phyloP scores from a whole-genome alignment of 2,329 filamentous ascomycete species.

The Calonectria pseudoturangicola region DNA sequence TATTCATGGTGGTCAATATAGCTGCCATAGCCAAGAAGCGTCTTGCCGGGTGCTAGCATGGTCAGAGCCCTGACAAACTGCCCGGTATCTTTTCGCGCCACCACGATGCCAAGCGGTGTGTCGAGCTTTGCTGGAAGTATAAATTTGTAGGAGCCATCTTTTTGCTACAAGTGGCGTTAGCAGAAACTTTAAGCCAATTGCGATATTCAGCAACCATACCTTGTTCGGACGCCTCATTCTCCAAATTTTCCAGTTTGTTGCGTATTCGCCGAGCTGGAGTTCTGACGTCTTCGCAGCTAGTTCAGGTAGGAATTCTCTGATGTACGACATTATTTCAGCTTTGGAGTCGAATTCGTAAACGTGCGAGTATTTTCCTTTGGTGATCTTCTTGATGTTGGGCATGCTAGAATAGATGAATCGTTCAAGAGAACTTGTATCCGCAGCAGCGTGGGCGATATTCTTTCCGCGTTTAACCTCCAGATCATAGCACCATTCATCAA shows the following conservation, averaged over 20 bases:
- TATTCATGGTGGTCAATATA: not conserved
- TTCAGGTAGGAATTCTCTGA: not conserved
- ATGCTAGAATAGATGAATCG: constrained; percentile 2
- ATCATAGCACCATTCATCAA: constrained; percentile 2
- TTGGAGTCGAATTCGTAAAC: constrained; percentile 1
- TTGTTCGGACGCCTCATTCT: constrained; percentile 12
- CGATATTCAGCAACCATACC: not conserved
- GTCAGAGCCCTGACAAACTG: constrained; percentile 4
- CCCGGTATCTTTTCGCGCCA: not conserved
- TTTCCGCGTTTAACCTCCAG: not conserved
- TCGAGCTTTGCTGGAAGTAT: not conserved
- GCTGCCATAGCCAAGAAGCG: constrained; percentile 10
- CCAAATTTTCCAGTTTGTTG: constrained; percentile 15
- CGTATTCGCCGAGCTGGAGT: not conserved
- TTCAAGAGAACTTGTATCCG: not conserved
- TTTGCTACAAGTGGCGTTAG: not conserved
- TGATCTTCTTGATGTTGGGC: not conserved
- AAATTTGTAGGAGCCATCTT: not conserved
- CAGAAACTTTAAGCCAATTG: not conserved
- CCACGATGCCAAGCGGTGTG: not conserved
- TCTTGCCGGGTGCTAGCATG: not conserved
- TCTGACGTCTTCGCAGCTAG: constrained; percentile 3
- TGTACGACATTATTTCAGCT: constrained; percentile 2
- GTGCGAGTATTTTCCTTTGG: not conserved
- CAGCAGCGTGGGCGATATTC: not conserved